Base-by-base conservation (phyloP, 2,329 filamentous ascomycete genomes). In the Hymenoscyphus occultus region DNA sequence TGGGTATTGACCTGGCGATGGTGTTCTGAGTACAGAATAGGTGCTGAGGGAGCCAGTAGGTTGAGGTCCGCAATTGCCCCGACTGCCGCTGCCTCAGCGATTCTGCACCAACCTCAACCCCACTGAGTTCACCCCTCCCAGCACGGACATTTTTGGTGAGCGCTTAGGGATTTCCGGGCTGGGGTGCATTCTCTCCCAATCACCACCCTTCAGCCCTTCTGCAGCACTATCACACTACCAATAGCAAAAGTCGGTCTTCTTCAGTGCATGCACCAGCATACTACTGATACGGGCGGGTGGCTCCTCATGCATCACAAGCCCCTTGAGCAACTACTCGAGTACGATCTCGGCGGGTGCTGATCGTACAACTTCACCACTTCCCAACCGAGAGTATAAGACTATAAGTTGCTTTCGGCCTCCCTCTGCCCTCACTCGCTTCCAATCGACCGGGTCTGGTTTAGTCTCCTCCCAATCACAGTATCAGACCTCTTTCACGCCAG, bases 351-450 rank as follows among this genome's bases (percentile, higher is more conserved):
- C 45, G 19, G 19, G 48, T 51, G 10, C n/a, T 22, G 22, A 1
- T 22, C 22, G 22, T 22, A 51, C 48, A 3, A 51, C 10, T 28
- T 51, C 32, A 5, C 32, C 32, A 35, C 32, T 6, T 51, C 45
- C 56, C 35, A 35, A 32, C 56, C 16, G 56, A 22, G 22, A 22
- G 22, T 22, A 22, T 22, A 22, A 19, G 54, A 39, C 58, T 60
- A 60, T 60, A 60, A 60, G 59, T 60, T 60, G 59, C 19, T 60
- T 60, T 60, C 39, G 22, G 59, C 59, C 59, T 22, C 56, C 31
- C 59, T 39, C 59, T 22, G 22, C 31, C 48, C 45, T 48, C 58
- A 40, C 39, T 60, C 58, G 39, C 35, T 60, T 14, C 59, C 40
- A 60, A n/a, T 48, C 59, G n/a, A 19, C 35, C 19, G 56, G 56